Evolutionary conservation across 2,329 filamentous ascomycete genomes (phyloP), one percentile per base, ranked within the genome.

Genomic region (Penicillium sp.): DNA sequence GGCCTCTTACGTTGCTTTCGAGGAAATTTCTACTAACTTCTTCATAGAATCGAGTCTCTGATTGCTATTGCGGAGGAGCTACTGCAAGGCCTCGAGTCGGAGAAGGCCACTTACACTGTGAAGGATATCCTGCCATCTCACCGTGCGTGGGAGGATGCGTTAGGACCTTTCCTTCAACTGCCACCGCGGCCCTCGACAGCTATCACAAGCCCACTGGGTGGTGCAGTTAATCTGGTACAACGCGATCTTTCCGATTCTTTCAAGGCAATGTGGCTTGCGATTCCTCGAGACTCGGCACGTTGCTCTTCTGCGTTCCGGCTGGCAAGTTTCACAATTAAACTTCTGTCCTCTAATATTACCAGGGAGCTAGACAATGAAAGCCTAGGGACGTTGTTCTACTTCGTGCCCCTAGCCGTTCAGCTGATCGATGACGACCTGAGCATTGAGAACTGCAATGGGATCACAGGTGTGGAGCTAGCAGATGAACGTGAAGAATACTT

Each of bases 251-350:
- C 61, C 43, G 47, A 63, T 16, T 40, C 51, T 32, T 47, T 60
- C 49, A 60, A 22, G 55, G 49, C 37, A 50, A 52, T 58, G 6
- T 51, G 55, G 47, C 59, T 57, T 36, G 68, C 20, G 51, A 65
- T 77, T 13, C 62, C 71, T 26, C 75, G 84, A 35, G 89, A 95
- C 62, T 72, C 77, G 3, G 78, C 80, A 53, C 86, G 86, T 0
- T 80, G 83, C 26, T 88, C 88, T 1, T 74, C 86, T 44, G 81
- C 88, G 1, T 79, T 87, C 11, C 78, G 91, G 45, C 86, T 94
- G 72, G 81, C 85, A 1, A 74, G 85, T 40, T 95, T 89, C 63
- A 78, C 81, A 0, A 73, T 76, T 5, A 77, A 76, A 40, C 63
- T 93, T 0, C 62, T 89, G 26, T 68, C 70, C 14, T 65, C 66